Conservation (phyloP, 306 rosid species). For the Malus orientalis region DNA sequence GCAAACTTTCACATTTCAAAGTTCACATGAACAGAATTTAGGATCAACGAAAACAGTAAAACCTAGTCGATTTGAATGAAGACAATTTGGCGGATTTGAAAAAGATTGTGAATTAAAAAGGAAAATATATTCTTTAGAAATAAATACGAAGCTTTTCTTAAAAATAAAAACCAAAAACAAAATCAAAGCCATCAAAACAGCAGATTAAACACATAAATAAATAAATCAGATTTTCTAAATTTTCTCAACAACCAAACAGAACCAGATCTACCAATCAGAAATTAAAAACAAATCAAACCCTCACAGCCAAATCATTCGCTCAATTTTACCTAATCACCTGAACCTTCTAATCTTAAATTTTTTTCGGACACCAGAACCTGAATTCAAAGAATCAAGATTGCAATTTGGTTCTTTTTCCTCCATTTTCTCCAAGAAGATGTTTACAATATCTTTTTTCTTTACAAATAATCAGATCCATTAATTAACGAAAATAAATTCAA, state of each 20-base stretch:
- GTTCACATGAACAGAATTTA: neutral
- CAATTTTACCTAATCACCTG: neutral
- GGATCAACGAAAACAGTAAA: neutral
- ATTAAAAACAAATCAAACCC: neutral
- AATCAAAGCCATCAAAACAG: neutral
- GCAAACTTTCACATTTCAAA: neutral
- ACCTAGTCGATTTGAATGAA: neutral
- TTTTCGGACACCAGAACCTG: neutral
- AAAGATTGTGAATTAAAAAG: neutral
- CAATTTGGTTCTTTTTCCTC: neutral
- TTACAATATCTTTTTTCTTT: neutral
- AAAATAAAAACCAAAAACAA: neutral
- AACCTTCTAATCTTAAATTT: neutral
- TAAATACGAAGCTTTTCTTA: neutral
- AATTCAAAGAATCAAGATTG: neutral
- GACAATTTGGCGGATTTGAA: neutral
- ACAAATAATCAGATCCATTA: neutral
- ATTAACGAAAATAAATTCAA: neutral
- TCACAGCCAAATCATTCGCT: neutral
- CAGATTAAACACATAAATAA: neutral
- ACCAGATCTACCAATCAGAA: constrained; percentile 5
- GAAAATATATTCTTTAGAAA: neutral
- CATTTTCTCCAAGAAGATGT: neutral
- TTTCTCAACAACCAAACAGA: neutral
- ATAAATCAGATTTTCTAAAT: neutral